Base-by-base conservation (phyloP, 1,139 yeast species). In the Blastobotrys capitulatus region DNA sequence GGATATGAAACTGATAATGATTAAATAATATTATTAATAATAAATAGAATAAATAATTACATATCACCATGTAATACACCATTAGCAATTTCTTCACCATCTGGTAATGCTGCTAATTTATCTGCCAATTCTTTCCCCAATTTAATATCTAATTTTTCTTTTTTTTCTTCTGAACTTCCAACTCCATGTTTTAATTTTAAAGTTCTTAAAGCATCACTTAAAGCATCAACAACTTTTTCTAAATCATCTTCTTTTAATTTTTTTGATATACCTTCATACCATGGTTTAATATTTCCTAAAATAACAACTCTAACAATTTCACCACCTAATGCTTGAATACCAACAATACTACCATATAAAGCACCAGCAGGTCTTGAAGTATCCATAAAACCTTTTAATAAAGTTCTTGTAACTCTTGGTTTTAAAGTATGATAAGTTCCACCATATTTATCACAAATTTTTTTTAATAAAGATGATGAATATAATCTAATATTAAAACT, bases 341-440 rank as follows among this genome's bases (percentile, higher is more conserved):
- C 98, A 44, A 81, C 78, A 43, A 94, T 78, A 3, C 97, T 86
- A 39, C 99, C 99, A 60, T 86, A 92, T 57, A 89, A 89, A 0
- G 97, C 88, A 1, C 96, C 96, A 12, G 85, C 77, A 1, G 92
- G 92, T 59, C 88, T 78, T 5, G 82, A 74, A 16, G 79, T 73
- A 57, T 92, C 96, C 67, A 94, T 74, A 57, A 94, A 86, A 0
- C 97, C 97, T 59, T 95, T 82, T 51, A 94, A 73, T 52, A 94
- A 73, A 0, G 98, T 94, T 65, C 98, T 77, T 1, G 97, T 89
- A 6, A 92, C 94, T 55, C 98, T 78, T 31, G 98, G 97, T 61
- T 89, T 86, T 59, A 94, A 76, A 0, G 97, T 86, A 27, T 94
- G 84, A 66, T 90, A 90, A 1, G 94, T 81, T 39, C 87, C 83